phyloP scores from a whole-genome alignment of 2,329 filamentous ascomycete species.

The Microthyrium microscopicum region DNA sequence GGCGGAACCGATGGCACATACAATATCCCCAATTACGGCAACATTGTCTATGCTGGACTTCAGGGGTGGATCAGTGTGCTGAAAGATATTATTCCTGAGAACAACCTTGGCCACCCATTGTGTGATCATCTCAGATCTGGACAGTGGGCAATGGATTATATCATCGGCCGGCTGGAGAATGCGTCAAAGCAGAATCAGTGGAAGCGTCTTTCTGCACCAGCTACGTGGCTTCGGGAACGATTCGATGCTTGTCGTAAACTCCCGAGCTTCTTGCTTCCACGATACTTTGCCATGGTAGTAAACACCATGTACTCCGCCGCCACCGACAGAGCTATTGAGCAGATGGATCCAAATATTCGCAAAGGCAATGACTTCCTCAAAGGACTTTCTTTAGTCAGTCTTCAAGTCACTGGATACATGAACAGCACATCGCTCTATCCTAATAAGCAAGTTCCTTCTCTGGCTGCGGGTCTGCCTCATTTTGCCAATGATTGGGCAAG shows the following conservation, averaged over 20 bases:
- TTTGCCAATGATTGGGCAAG: conserved; percentile 89
- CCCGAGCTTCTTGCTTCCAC: conserved; percentile 75
- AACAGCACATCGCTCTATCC: conserved; percentile 86
- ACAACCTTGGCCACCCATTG: conserved; percentile 81
- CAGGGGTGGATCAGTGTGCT: conserved; percentile 97
- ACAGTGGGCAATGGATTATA: conserved; percentile 84
- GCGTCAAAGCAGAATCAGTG: conserved; percentile 49
- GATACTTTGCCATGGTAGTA: conserved; percentile 83
- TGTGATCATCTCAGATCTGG: conserved; percentile 87
- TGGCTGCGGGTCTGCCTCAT: conserved; percentile 86
- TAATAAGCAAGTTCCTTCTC: conserved; percentile 62
- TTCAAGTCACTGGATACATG: conserved; percentile 78
- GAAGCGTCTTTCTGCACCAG: conserved; percentile 44
- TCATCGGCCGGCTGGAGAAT: conserved; percentile 58
- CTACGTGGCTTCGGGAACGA: conserved; percentile 64
- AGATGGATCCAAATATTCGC: conserved; percentile 62
- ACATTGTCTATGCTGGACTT: conserved; percentile 85
- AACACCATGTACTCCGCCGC: conserved; percentile 78
- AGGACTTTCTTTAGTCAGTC: conserved; percentile 74
- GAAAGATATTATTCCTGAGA: conserved; percentile 67
- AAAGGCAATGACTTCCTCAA: conserved; percentile 80
- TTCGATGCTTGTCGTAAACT: conserved; percentile 75
- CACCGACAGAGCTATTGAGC: conserved; percentile 57
- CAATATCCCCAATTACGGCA: conserved; percentile 65
- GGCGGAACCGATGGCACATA: conserved; percentile 75